Conservation (phyloP, 2,329 filamentous ascomycete genomes). For the Didymella pomorum region DNA sequence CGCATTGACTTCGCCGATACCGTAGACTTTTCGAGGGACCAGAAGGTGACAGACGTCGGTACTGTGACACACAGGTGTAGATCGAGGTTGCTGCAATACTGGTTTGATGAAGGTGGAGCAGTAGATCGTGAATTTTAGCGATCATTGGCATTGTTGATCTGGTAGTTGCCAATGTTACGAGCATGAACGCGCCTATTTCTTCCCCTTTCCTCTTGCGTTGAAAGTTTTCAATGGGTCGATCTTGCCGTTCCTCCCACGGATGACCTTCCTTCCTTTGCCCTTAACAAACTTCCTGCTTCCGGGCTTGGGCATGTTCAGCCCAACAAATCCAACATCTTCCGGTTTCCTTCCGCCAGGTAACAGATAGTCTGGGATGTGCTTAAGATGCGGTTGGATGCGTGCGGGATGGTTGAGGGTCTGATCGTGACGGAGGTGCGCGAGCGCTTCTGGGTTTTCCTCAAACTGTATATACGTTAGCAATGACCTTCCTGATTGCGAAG, state of each 20-base stretch:
- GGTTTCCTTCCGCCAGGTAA: conserved; percentile 77
- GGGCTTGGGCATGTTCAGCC: conserved; percentile 59
- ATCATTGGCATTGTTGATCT: too few species aligned
- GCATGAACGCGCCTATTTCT: too few species aligned
- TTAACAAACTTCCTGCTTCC: conserved; percentile 54
- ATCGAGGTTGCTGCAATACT: too few species aligned
- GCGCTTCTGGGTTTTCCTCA: conserved; percentile 92
- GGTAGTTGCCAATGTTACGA: too few species aligned
- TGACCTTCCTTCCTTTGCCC: conserved; percentile 60
- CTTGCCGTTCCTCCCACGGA: conserved; percentile 66
- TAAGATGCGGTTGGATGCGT: conserved; percentile 85
- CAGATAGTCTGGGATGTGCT: conserved; percentile 86
- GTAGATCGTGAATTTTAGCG: too few species aligned
- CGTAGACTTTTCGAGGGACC: too few species aligned
- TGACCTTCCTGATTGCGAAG: not conserved
- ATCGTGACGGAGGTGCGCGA: conserved; percentile 88
- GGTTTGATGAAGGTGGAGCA: too few species aligned
- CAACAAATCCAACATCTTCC: conserved; percentile 78
- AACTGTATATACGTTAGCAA: conserved; percentile 68
- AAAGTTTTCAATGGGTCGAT: conserved; percentile 89
- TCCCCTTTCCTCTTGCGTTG: conserved; percentile 60
- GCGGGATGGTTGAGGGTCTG: conserved; percentile 80
- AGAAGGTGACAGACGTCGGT: too few species aligned
- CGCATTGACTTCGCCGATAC: too few species aligned
- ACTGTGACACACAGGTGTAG: too few species aligned